Evolutionary conservation across 192 early-diverging fungal species (phyloP).

Genomic region (Rhizophagus clarus): DNA sequence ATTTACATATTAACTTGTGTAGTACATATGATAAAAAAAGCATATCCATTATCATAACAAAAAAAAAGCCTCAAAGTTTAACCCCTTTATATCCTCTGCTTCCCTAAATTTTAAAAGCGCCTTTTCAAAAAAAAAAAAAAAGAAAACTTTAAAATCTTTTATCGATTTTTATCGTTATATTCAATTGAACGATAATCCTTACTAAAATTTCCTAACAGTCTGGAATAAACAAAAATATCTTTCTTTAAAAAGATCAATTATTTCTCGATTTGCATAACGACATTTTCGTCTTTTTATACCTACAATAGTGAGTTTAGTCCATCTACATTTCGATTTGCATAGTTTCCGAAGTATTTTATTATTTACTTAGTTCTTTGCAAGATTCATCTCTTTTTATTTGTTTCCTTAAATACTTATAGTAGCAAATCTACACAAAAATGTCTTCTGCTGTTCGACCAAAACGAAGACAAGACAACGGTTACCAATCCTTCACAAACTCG

Average conservation of each 20-base stretch:
- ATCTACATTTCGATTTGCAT: background rate
- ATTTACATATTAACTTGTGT: too few species aligned
- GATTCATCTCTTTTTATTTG: background rate
- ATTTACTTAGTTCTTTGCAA: background rate
- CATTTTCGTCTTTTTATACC: background rate
- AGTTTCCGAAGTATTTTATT: background rate
- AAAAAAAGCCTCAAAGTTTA: background rate
- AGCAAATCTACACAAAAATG: background rate
- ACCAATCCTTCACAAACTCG: slow-evolving; percentile 2
- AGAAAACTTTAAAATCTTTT: background rate
- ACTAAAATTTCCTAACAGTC: background rate
- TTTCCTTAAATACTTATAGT: background rate
- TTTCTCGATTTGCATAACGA: background rate
- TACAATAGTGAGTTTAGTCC: background rate
- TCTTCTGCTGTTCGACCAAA: slow-evolving; percentile 8
- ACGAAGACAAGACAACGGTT: background rate
- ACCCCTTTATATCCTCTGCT: background rate
- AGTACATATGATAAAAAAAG: too few species aligned
- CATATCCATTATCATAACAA: background rate
- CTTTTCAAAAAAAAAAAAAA: background rate
- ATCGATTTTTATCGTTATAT: background rate
- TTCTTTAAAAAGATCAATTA: slow-evolving; percentile 1
- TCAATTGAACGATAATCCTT: background rate
- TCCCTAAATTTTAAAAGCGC: background rate
- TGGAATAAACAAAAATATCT: background rate